Conservation (phyloP, 2,329 filamentous ascomycete species). For the Diplodia intermedia region DNA sequence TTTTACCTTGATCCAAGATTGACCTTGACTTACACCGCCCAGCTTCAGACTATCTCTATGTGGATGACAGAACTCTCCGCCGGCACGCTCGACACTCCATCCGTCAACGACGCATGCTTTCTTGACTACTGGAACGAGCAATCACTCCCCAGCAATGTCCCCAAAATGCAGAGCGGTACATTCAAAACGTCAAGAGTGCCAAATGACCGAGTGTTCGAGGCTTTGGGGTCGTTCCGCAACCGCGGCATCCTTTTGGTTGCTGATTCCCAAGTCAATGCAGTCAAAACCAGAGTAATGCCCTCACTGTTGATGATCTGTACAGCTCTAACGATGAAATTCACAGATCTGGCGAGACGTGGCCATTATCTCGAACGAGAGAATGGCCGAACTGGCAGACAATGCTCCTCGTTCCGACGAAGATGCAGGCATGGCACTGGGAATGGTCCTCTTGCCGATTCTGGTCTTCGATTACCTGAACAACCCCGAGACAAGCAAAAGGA, state of each 20-base stretch:
- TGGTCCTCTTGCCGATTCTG: neutral
- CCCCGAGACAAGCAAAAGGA: neutral
- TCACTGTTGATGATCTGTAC: neutral
- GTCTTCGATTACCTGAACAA: neutral
- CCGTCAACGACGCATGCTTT: neutral
- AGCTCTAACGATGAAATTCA: neutral
- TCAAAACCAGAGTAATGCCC: neutral
- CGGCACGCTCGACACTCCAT: no score
- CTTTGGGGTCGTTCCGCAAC: neutral
- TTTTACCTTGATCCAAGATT: neutral
- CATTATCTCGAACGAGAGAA: rapidly evolving
- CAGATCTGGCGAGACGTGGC: neutral
- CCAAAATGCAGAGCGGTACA: neutral
- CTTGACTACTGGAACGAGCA: rapidly evolving
- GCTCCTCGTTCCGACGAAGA: neutral
- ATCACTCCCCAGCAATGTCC: neutral
- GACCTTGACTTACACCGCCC: neutral
- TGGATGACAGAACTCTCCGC: neutral
- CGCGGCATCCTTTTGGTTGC: neutral
- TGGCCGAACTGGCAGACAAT: neutral
- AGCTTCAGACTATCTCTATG: neutral
- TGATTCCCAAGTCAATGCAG: neutral
- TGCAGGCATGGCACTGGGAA: neutral
- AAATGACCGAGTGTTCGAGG: neutral
- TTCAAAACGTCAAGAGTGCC: neutral